phyloP scores from a whole-genome alignment of 345 rosid species.

The Populus deltoides region DNA sequence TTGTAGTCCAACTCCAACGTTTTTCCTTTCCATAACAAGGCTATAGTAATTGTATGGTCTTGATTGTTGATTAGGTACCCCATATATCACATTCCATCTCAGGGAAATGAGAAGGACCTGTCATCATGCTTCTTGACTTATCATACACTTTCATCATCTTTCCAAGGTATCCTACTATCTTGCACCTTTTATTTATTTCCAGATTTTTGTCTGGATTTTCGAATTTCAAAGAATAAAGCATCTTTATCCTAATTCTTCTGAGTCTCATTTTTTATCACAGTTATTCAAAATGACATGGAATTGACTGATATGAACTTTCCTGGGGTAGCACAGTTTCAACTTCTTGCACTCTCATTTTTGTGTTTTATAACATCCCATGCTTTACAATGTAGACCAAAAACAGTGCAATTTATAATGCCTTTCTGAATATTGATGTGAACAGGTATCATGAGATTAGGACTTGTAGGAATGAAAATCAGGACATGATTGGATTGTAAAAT shows the following conservation, averaged over 20 bases:
- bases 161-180: constrained; percentile 47
- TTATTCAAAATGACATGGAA: background rate
- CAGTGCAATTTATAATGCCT: background rate
- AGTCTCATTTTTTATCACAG: background rate
- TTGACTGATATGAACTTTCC: background rate
- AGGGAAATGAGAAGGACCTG: constrained; percentile 56
- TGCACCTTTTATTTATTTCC: background rate
- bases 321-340: background rate
- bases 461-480: no score
- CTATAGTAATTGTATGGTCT: background rate
- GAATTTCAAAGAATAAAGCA: background rate
- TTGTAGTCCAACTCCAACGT: background rate
- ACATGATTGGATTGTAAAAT: no score
- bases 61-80: constrained; percentile 53
- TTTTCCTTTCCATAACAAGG: background rate
- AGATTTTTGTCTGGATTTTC: background rate
- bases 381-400: background rate
- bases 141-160: constrained; percentile 71
- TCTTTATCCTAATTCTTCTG: background rate
- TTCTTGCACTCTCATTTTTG: background rate
- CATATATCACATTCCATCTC: constrained; percentile 63
- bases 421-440: no score
- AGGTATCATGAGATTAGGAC: no score
- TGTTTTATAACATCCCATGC: background rate
- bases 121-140: constrained; percentile 68